phyloP scores from a whole-genome alignment of 169 alveolate species.

The Plasmodium fragile region DNA sequence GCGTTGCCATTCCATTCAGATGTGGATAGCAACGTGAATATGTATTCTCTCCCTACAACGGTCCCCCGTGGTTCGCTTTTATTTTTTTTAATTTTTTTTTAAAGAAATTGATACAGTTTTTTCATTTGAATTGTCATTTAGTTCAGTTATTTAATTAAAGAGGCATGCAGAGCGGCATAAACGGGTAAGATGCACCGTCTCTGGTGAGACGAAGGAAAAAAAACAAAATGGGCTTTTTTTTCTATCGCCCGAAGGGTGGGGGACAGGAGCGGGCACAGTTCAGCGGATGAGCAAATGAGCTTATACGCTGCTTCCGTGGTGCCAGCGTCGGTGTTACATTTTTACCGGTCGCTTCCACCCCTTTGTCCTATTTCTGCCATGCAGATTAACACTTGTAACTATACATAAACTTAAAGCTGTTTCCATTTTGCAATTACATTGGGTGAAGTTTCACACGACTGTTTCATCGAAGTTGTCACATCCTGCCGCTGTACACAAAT shows the following conservation, averaged over 20 bases:
- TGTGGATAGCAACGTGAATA: not conserved
- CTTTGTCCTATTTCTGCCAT: not conserved
- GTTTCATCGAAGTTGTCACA: not conserved
- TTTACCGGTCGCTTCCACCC: not conserved
- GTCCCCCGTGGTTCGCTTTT: not conserved
- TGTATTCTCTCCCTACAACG: not conserved
- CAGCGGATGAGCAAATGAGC: not conserved
- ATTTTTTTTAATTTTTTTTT: not conserved
- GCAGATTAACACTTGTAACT: not conserved
- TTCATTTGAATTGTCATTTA: not conserved
- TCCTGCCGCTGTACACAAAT: not conserved
- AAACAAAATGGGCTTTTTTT: not conserved
- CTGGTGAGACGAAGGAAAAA: not conserved
- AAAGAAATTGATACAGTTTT: not conserved
- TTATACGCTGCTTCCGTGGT: not conserved
- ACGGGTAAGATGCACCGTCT: not conserved
- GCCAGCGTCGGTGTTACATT: not conserved
- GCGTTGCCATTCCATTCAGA: not conserved
- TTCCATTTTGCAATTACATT: not conserved
- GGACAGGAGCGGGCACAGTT: not conserved
- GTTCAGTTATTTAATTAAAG: not conserved
- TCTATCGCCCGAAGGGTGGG: not conserved
- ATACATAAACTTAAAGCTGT: not conserved
- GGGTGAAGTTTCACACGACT: not conserved
- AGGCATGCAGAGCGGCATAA: not conserved